phyloP scores from a whole-genome alignment of 2,329 filamentous ascomycete species.

The Colletotrichum coccodes region DNA sequence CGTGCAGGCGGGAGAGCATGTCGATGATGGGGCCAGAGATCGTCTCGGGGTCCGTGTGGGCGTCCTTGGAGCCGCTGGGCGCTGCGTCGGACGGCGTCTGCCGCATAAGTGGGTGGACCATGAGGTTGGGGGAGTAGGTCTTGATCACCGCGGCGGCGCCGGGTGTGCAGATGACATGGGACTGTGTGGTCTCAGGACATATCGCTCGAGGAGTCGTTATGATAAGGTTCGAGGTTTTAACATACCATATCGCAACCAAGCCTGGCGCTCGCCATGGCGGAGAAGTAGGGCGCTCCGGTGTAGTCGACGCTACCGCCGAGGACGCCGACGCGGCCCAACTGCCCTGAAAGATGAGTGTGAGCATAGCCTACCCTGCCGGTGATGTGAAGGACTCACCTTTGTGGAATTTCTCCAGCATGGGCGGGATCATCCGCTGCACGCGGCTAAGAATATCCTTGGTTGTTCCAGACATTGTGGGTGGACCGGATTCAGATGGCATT shows the following conservation, averaged over 20 bases:
- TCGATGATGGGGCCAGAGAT: conserved; percentile 77
- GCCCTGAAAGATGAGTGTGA: conserved; percentile 65
- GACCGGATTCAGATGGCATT: conserved; percentile 28
- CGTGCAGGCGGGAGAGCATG: conserved; percentile 88
- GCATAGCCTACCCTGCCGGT: not conserved
- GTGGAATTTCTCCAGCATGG: conserved; percentile 94
- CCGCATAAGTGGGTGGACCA: conserved; percentile 97
- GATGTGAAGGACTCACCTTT: conserved; percentile 72
- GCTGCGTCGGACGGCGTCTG: conserved; percentile 65
- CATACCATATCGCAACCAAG: conserved; percentile 89
- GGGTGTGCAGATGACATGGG: conserved; percentile 95
- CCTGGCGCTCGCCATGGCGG: conserved; percentile 93
- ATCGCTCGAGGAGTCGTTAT: not conserved
- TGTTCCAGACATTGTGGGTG: conserved; percentile 69
- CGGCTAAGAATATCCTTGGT: conserved; percentile 82
- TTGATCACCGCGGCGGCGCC: conserved; percentile 91
- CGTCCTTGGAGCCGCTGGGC: conserved; percentile 37
- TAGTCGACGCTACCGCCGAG: conserved; percentile 97
- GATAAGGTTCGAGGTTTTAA: not conserved
- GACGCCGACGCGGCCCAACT: conserved; percentile 90
- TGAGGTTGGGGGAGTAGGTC: conserved; percentile 96
- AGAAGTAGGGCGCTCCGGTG: conserved; percentile 97
- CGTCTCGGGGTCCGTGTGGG: conserved; percentile 65
- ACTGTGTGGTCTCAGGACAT: conserved; percentile 56
- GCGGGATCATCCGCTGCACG: conserved; percentile 90